A percentile compares a stretch with the other conserved stretches of the same genome.
phyloP scores from a whole-genome alignment of 2,329 filamentous ascomycete species.

The Botrytis aclada region DNA sequence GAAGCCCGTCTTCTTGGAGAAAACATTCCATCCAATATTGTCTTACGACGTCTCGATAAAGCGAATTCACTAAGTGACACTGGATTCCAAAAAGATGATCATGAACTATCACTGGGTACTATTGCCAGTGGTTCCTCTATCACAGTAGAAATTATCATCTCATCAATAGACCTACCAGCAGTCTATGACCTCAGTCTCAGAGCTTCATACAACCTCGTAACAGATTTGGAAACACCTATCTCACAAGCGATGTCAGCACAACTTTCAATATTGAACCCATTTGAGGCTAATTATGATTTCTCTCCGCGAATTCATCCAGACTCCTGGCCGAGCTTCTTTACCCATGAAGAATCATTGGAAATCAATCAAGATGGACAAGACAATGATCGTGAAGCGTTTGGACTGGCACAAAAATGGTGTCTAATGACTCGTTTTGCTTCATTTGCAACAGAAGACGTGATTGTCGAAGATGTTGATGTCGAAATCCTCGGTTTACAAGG shows the following conservation, averaged over 20 bases:
- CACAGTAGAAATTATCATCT: conserved; percentile 48
- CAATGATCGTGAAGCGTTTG: conserved; percentile 45
- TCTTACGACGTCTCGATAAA: conserved; percentile 35
- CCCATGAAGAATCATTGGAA: conserved; percentile 43
- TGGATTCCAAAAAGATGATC: not conserved
- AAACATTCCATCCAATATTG: conserved; percentile 46
- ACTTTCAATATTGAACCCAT: conserved; percentile 74
- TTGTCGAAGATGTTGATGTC: conserved; percentile 63
- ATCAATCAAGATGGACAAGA: conserved; percentile 31
- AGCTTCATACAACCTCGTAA: conserved; percentile 72
- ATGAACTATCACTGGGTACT: conserved; percentile 32
- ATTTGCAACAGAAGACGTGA: conserved; percentile 63
- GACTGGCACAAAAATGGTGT: conserved; percentile 78
- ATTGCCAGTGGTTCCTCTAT: conserved; percentile 47
- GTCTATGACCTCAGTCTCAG: conserved; percentile 69
- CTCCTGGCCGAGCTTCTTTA: conserved; percentile 86
- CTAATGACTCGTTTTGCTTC: conserved; percentile 72
- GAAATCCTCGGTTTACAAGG: conserved; percentile 59
- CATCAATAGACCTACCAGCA: conserved; percentile 49
- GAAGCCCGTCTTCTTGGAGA: conserved; percentile 66
- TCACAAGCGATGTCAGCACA: conserved; percentile 68
- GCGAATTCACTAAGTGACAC: not conserved
- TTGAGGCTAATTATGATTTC: conserved; percentile 89
- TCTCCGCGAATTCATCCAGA: conserved; percentile 73
- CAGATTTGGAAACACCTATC: conserved; percentile 77